Base-by-base conservation (phyloP, 768 basidiomycete genomes). In the Trametes cingulata region DNA sequence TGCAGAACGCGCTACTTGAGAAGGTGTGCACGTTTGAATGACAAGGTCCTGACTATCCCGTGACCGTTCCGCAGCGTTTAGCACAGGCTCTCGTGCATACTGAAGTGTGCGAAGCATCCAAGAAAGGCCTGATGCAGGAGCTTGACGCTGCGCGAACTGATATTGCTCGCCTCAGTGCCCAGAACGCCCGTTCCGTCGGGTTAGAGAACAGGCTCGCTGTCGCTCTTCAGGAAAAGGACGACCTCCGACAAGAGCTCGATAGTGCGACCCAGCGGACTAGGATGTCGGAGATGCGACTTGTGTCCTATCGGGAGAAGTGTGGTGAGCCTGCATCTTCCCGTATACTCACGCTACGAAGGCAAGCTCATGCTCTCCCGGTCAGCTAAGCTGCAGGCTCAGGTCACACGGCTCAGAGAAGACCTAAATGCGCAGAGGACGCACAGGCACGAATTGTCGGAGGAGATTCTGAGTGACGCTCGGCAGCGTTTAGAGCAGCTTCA, bases 211-310 rank as follows among this genome's bases (percentile, higher is more conserved):
- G 84, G 12, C 72, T 95, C 29, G 80, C 82, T 13, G 73, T 78
- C 13, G 82, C 84, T n/a, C 75, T 86, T 52, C 86, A 87, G 68
- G 90, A 93, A 72, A 83, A 83, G 65, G 91, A 94, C 40, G 93
- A 95, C 70, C 80, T 90, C 73, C 87, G 84, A 61, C 91, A 94
- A 72, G 93, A 95, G 69, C 78, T 88, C 24, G 87, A 91, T 56
- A 79, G 80, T 52, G 90, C 92, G 64, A 74, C 80, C 10, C 84
- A 88, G 59, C 77, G 86, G 42, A 86, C 89, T 2, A 78, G 83
- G 41, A 68, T 84, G 35, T 88, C 91, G 9, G 93, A 95, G 65
- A 76, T 79, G 7, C 82, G 87, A 35, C 78, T 87, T 58, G 77
- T 78, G 25, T 81, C 85, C 10, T 75, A 91, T 61, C 85, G 83